Base-by-base conservation (phyloP, 2,329 filamentous ascomycete species). In the Sarocladiaceae sp. region DNA sequence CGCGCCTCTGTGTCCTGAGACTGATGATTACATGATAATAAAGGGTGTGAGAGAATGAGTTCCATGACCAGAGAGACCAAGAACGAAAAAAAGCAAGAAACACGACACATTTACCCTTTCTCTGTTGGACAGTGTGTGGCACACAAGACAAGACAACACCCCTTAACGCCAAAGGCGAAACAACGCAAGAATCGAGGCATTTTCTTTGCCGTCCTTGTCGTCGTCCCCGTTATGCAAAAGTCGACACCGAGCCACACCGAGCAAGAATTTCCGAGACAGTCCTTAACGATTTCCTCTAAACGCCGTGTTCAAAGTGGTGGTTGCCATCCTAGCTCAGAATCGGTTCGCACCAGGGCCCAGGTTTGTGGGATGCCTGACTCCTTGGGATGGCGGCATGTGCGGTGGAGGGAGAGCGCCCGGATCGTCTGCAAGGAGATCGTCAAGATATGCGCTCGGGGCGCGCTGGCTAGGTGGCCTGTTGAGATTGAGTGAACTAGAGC, bases 381-480 rank as follows among this genome's bases (percentile, higher is more conserved):
- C 58, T 3, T 51, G 40, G 8, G 44, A 55, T 6, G 58, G 63
- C 6, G 67, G 66, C 66, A 71, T 71, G 3, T 70, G 59, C 39
- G 62, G 63, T 13, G 77, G 73, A 11, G 78, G 78, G 51, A 81
- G 72, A 57, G 71, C 66, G 33, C 72, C 71, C 5, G 77, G 74
- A 62, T 91, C 86, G 57, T 88, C 88, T 62, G 91, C 90, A 55
- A 97, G 86, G 48, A 97, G 70, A 66, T 97, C 91, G 54, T 97
- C 92, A 35, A 97, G 75, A 65, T 91, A 96, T 17, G 90, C 89
- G 66, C 90, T 96, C 0, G 93, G 93, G 15, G 91, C 87, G 53
- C 92, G 78, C 53, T 84, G 83, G 51, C 83, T 86, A 3, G 86
- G 78, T 15, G 61, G 61, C 3, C 56, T 55, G 52, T 81, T 76